Evolutionary conservation across 23 red algal genomes (phyloP), one percentile per base, ranked within the genome.

Genomic region (Agarophyton chilense): DNA sequence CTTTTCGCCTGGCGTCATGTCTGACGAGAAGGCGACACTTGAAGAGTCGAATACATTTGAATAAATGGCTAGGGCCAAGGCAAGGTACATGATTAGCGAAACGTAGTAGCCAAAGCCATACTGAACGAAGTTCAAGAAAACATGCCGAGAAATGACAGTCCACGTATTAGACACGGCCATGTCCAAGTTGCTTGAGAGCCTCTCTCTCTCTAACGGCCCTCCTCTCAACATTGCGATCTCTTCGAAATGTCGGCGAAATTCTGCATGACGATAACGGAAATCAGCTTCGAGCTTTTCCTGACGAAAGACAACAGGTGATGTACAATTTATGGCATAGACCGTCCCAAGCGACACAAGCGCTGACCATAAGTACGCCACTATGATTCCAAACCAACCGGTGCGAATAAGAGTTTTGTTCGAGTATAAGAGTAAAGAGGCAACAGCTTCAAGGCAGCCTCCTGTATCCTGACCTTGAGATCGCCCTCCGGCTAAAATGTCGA

Each of bases 401-500:
- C 94, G 80, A 25, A 40, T 0, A 14, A 77, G 42, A 1, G 81
- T 80, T 49, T 92, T 62, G 21, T 79, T 52, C 32, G 92, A 78
- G 47, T 98, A 94, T 49, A 92, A 88, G 9, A 77, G 41, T 10
- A 94, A 42, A 22, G 76, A 94, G 0, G 79, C 83, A 33, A 65
- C 38, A 33, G 86, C 87, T 78, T 98, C 95, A 4, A 98, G 6
- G 16, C 91, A 26, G n/a, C 95, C 95, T 26, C 95, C 91, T 24
- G 90, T 70, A 36, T 93, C 91, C 8, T 43, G 57, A 21, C 79
- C 70, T 65, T 77, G 44, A 14, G 71, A 55, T 17, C 61, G 41
- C 0, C 68, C 81, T 40, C 95, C 95, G 5, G 72, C 90, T 3
- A 96, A 42, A 28, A 90, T 83, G 47, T 87, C 67, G 65, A 93